Evolutionary conservation across 495 filamentous ascomycete species (phyloP).

Genomic region (Penicillium longicatenatum): DNA sequence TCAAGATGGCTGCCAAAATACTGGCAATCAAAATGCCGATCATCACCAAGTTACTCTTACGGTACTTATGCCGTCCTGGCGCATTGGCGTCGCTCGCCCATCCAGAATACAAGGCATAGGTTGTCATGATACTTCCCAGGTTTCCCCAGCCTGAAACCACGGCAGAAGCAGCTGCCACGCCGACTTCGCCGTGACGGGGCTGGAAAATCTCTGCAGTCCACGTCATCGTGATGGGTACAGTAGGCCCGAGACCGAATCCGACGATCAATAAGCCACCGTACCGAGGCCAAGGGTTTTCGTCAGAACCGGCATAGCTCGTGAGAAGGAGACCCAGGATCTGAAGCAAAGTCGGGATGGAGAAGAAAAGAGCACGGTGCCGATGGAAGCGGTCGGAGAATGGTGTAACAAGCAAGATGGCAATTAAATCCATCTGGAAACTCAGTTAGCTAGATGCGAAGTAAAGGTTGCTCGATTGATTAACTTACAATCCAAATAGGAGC

Average conservation of each 20-base stretch:
- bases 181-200: conserved; percentile 83
- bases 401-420: conserved; percentile 82
- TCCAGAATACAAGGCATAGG: conserved; percentile 84
- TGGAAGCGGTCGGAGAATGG: conserved; percentile 89
- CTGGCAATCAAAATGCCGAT: conserved; percentile 79
- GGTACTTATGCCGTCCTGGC: conserved; percentile 68
- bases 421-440: conserved; percentile 69
- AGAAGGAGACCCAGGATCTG: conserved; percentile 83
- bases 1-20: conserved; percentile 67
- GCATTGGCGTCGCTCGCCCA: conserved; percentile 72
- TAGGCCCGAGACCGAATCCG: conserved; percentile 88
- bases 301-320: conserved; percentile 70
- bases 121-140: conserved; percentile 80
- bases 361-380: conserved; percentile 80
- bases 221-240: conserved; percentile 89
- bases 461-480: background rate
- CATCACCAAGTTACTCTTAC: conserved; percentile 85
- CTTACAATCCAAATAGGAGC: conserved; percentile 90
- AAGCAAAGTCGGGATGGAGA: conserved; percentile 68
- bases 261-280: conserved; percentile 90
- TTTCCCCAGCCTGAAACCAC: conserved; percentile 86
- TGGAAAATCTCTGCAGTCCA: conserved; percentile 94
- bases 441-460: conserved; percentile 9
- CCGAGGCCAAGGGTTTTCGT: conserved; percentile 72
- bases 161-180: conserved; percentile 85